Conservation (phyloP, 495 filamentous ascomycete species). For the Neurospora sp. region DNA sequence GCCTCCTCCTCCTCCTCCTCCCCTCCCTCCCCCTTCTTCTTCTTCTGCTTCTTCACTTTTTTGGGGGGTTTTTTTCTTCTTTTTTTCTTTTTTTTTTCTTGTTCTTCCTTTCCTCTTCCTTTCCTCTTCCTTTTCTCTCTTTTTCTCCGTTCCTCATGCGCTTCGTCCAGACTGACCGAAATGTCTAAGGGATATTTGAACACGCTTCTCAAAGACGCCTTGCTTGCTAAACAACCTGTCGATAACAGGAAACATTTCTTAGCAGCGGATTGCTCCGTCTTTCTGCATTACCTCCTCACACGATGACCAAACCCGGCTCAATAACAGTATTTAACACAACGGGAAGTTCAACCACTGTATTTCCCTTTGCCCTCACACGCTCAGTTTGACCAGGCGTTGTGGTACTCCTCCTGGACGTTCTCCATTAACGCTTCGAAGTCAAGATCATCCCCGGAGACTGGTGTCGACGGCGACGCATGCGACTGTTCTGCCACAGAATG, state of each 20-base stretch:
- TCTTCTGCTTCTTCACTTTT: neutral
- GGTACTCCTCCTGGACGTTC: neutral
- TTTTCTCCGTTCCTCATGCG: neutral
- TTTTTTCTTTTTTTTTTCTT: neutral
- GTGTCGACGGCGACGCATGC: neutral
- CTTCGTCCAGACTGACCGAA: neutral
- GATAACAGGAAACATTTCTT: neutral
- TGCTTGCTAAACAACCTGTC: neutral
- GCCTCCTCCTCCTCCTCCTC: neutral
- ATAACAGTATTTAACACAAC: neutral
- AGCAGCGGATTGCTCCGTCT: neutral
- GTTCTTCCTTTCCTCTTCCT: neutral
- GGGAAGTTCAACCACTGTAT: neutral
- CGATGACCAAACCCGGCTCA: neutral
- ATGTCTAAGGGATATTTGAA: neutral
- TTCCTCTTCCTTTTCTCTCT: neutral
- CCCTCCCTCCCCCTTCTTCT: neutral
- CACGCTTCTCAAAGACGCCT: neutral
- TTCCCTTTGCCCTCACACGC: neutral
- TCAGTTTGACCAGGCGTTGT: neutral
- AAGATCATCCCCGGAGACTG: neutral
- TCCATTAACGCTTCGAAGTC: neutral
- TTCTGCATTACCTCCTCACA: neutral
- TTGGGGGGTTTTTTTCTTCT: neutral
- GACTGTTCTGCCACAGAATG: neutral